These are phyloP conservation scores for Articulospora tetracladia DNA, from an alignment of 495 filamentous ascomycete genomes.

Conservation along the genomic window DNA sequence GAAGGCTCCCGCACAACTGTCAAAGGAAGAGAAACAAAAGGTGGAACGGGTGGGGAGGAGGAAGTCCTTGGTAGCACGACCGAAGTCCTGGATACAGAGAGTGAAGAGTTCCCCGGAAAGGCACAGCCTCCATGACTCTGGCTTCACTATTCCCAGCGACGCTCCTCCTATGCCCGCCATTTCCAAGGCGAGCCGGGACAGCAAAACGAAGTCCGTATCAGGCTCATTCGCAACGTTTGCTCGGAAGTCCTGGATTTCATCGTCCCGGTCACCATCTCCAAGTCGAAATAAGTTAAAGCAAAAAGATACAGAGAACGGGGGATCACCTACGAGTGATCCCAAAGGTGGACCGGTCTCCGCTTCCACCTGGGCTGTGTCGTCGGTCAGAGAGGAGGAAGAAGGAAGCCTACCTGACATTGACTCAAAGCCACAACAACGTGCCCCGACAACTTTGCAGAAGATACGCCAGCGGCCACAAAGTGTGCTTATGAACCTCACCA, in stretches of 20 bases:
- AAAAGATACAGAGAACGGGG: conserved; percentile 12
- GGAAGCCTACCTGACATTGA: neutral
- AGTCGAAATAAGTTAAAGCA: conserved; percentile 15
- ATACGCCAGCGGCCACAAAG: conserved; percentile 24
- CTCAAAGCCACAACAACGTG: neutral
- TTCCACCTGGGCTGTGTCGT: conserved; percentile 2
- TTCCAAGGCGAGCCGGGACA: conserved; percentile 22
- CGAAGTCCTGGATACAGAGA: conserved; percentile 29
- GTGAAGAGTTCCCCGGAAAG: conserved; percentile 26
- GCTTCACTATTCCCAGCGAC: conserved; percentile 14
- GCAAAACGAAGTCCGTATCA: conserved; percentile 32
- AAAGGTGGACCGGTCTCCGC: conserved; percentile 9
- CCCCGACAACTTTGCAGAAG: conserved; percentile 14
- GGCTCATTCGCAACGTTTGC: conserved; percentile 64
- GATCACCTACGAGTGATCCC: conserved; percentile 3
- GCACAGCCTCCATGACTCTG: conserved; percentile 4
- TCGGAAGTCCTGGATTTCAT: conserved; percentile 61
- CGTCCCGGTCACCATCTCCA: conserved; percentile 60
- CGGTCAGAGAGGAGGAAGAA: neutral
- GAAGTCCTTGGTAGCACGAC: conserved; percentile 27
- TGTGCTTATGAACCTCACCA: conserved; percentile 24
- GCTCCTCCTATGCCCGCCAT: conserved; percentile 21
- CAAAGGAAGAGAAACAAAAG: conserved; percentile 22
- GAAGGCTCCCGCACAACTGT: conserved; percentile 7
- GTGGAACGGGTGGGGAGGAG: conserved; percentile 22